Conservation (phyloP, 345 rosid genomes). For the Chamaenerion angustifolium region DNA sequence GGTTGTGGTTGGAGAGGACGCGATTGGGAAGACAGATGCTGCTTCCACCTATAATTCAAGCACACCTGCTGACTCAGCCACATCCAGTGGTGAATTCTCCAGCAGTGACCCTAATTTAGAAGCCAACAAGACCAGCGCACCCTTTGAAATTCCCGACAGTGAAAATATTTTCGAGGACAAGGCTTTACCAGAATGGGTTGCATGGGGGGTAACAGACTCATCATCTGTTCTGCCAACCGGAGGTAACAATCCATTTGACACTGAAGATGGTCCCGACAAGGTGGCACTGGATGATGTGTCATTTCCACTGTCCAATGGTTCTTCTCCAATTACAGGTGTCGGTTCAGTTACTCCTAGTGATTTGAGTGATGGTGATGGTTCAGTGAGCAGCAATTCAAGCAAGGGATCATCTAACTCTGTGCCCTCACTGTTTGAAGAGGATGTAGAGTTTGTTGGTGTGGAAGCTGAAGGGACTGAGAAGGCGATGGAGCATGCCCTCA, state of each 20-base stretch:
- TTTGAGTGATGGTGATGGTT: constrained; percentile 19
- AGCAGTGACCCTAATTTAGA: constrained; percentile 15
- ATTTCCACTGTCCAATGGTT: constrained; percentile 40
- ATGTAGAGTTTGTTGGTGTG: constrained; percentile 88
- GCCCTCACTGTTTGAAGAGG: constrained; percentile 82
- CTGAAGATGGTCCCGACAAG: constrained; percentile 24
- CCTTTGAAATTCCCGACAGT: constrained; percentile 40
- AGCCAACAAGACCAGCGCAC: constrained; percentile 21
- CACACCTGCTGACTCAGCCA: constrained; percentile 32
- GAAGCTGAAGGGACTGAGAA: constrained; percentile 81
- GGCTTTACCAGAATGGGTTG: constrained; percentile 72
- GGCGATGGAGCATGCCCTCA: constrained; percentile 90
- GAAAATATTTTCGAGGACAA: constrained; percentile 44
- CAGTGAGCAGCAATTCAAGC: constrained; percentile 22
- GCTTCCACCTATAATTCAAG: constrained; percentile 30
- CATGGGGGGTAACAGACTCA: constrained; percentile 42
- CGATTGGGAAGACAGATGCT: constrained; percentile 58
- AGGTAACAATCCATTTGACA: constrained; percentile 54
- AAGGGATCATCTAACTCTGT: constrained; percentile 21
- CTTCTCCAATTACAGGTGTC: constrained; percentile 22
- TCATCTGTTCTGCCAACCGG: constrained; percentile 42
- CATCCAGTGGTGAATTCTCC: constrained; percentile 17
- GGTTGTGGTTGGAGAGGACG: constrained; percentile 71
- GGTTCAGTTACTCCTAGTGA: constrained; percentile 3
- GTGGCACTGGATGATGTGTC: constrained; percentile 24